Evolutionary conservation across 352 stramenopile genomes (phyloP), one percentile per base, ranked within the genome.

Genomic region (Phytophthora foliorum): DNA sequence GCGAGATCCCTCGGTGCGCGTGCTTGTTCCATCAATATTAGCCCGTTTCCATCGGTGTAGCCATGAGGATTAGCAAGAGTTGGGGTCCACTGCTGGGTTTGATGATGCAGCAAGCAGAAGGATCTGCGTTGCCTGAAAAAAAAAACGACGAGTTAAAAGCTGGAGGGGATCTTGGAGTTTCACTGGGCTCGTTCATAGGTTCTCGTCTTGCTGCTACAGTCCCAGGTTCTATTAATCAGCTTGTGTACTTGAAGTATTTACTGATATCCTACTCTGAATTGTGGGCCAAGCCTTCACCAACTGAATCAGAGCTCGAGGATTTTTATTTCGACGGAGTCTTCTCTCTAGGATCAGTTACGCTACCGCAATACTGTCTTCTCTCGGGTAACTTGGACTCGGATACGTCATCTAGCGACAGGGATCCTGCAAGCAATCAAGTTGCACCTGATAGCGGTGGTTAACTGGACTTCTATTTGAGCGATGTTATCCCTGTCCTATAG

Each of bases 21-120:
- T 16, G 25, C 42, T 83, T 1, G 68, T 83, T 22, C 72, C 69
- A 4, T 79, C 77, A 8, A 65, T 83, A 48, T 61, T 81, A 10
- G 64, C 52, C 21, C 63, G 75, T 39, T 56, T 82, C 13, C 67
- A 72, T 17, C 67, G 78, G 22, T 87, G 75, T 53, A 72, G 36
- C 8, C 53, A 50, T 17, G 68, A 82, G 14, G 78, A 84, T 25
- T 45, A 69, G 6, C 22, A 82, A 25, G 67, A 82, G 52, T 57
- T 87, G 1, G 49, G 45, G 57, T 1, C 51, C 63, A 2, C 57
- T 77, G 21, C 10, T 72, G 29, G 31, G 67, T 39, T 25, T 57
- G 25, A 56, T 67, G 13, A n/a, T 49, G 24, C 54, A 61, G 11
- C 24, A 61, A 57, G 39, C 24, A 36, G 10, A 29, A 52, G 38